Evolutionary conservation across 495 filamentous ascomycete species (phyloP).

Genomic region (Neurospora sp.): DNA sequence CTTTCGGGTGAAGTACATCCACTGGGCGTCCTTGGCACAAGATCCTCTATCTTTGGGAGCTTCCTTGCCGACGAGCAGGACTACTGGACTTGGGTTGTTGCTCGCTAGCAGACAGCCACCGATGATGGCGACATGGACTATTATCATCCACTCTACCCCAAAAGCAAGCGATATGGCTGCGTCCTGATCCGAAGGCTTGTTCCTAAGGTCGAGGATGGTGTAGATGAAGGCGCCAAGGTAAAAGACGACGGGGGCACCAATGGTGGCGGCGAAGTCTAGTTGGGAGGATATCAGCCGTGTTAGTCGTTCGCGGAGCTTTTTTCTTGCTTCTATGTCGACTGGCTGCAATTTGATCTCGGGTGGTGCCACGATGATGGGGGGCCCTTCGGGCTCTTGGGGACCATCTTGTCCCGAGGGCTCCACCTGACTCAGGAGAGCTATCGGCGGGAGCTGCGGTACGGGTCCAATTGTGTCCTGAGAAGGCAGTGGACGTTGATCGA

Average conservation of each 20-base stretch:
- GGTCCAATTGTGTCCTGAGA: neutral
- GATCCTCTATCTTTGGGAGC: neutral
- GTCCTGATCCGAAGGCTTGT: constrained; percentile 30
- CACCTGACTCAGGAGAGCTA: neutral
- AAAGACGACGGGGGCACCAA: constrained; percentile 39
- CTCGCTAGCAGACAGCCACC: constrained; percentile 2
- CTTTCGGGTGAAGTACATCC: neutral
- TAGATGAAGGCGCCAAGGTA: constrained; percentile 36
- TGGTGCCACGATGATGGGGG: neutral
- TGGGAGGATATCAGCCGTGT: neutral
- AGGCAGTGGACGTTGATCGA: neutral
- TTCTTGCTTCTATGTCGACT: neutral
- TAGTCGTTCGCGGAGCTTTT: neutral
- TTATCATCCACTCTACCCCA: constrained; percentile 28
- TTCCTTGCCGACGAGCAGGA: neutral
- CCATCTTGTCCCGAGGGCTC: neutral
- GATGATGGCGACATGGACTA: constrained; percentile 7
- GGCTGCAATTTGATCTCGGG: neutral
- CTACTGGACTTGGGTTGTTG: constrained; percentile 4
- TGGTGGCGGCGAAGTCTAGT: constrained; percentile 32
- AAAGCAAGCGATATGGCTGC: constrained; percentile 36
- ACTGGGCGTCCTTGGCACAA: neutral
- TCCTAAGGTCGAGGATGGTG: constrained; percentile 25
- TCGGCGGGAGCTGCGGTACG: neutral
- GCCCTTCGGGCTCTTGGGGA: neutral